Conservation (phyloP, 2,329 filamentous ascomycete species). For the Fusarium globosum region DNA sequence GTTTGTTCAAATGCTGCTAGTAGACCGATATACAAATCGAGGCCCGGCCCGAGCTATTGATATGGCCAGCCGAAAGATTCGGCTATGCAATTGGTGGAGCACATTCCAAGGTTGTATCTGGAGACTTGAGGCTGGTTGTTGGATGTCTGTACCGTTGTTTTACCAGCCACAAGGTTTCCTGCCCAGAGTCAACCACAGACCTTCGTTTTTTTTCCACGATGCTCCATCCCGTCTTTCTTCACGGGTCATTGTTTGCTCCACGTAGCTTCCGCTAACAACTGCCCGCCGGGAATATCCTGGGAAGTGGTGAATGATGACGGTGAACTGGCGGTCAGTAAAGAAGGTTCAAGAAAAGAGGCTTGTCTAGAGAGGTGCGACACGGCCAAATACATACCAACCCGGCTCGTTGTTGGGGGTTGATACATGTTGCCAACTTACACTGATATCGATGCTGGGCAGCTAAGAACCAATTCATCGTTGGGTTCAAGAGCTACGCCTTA, state of each 20-base stretch:
- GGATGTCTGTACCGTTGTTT: background rate
- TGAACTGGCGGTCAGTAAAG: slow-evolving; percentile 62
- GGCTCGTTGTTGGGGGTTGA: slow-evolving; percentile 2
- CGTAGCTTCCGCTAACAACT: slow-evolving; percentile 34
- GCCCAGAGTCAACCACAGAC: slow-evolving; percentile 1
- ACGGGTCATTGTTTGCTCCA: slow-evolving; percentile 35
- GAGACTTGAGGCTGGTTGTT: background rate
- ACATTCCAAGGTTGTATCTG: background rate
- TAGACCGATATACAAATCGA: slow-evolving; percentile 33
- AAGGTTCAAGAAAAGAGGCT: slow-evolving; percentile 22
- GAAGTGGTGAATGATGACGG: slow-evolving; percentile 37
- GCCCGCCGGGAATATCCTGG: slow-evolving; percentile 41
- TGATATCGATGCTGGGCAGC: slow-evolving; percentile 5
- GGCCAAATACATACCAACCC: slow-evolving; percentile 24
- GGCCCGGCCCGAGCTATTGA: slow-evolving; percentile 42
- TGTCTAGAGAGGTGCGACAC: slow-evolving; percentile 25
- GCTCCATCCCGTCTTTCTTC: slow-evolving; percentile 21
- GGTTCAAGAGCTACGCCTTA: slow-evolving; percentile 34
- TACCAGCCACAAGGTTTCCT: slow-evolving; percentile 16
- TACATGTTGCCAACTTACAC: slow-evolving; percentile 24
- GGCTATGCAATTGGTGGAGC: slow-evolving; percentile 9
- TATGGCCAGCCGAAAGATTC: slow-evolving; percentile 22
- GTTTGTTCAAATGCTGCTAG: slow-evolving; percentile 16
- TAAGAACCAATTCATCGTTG: slow-evolving; percentile 9
- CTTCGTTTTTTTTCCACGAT: slow-evolving; percentile 11